A percentile compares a stretch with the other conserved stretches of the same genome.
These are phyloP conservation scores for Trichomonas tenax DNA, from an alignment of 208 protist genomes.

Conservation along the genomic window DNA sequence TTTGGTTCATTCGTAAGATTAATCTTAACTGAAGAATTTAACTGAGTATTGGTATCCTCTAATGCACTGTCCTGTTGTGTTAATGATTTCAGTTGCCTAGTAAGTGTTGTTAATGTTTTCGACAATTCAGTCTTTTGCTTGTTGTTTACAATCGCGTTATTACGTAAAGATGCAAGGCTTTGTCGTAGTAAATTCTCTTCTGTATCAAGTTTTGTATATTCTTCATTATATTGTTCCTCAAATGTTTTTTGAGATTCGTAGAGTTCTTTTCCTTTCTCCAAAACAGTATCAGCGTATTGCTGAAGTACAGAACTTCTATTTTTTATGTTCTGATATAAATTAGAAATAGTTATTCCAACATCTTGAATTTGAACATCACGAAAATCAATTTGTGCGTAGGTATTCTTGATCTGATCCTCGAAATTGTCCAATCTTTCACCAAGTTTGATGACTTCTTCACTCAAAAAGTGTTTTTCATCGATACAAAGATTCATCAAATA, in stretches of 20 bases:
- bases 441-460: neutral
- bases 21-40: neutral
- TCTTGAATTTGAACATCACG: neutral
- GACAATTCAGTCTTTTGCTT: neutral
- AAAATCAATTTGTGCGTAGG: neutral
- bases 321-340: neutral
- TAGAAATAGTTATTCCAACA: neutral
- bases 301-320: neutral
- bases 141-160: neutral
- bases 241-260: neutral
- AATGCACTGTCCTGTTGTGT: neutral
- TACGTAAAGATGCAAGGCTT: neutral
- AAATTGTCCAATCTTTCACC: neutral
- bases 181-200: neutral
- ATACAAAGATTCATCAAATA: neutral
- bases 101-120: neutral
- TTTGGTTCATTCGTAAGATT: neutral
- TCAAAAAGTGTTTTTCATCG: neutral
- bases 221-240: neutral
- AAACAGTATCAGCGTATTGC: neutral
- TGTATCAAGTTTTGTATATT: neutral
- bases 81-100: neutral
- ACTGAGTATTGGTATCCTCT: neutral
- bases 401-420: neutral
- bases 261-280: neutral